Evolutionary conservation across 2,329 filamentous ascomycete genomes (phyloP), one percentile per base, ranked within the genome.

Genomic region (Trichoderma sp.): DNA sequence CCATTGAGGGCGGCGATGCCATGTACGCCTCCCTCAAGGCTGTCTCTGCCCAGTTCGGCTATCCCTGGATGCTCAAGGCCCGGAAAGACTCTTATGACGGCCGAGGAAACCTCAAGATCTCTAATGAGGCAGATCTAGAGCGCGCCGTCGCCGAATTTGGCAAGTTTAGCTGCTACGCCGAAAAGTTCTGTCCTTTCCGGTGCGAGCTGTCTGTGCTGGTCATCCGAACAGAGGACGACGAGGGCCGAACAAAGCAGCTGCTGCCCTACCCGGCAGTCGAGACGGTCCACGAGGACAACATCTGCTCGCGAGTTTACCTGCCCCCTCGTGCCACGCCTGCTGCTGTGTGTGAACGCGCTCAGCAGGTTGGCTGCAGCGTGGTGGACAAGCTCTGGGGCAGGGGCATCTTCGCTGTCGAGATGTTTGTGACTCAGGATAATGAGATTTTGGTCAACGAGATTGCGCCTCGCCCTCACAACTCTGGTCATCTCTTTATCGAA

Each of bases 201-300:
- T 90, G 91, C 82, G 95, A 98, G 82, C 83, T 98, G 65, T 92
- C 96, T 5, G 94, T 97, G 73, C 97, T 98, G 89, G 95, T 97
- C 10, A 89, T 98, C 69, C 92, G 97, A 76, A 97, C 92, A 0
- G 92, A 94, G 76, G 89, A 96, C 73, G 81, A 83, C 56, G 78
- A 83, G 3, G 86, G 86, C 0, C 80, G 80, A 16, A 77, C 85
- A 10, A 85, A 81, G 70, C 78, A 78, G 16, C 79, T 87, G 14
- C 83, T 94, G 37, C 88, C 94, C 5, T 98, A 96, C 77, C 94
- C 96, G 0, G 91, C 91, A 0, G 94, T 97, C 2, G 96, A 99
- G 83, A 98, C 95, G 0, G 87, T 98, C 35, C 96, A 99, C 75
- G 93, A 97, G 80, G 92, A 98, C 79, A 96, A 90, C 76, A 94